Conservation (phyloP, 78 protist genomes). For the Guillardia theta region DNA sequence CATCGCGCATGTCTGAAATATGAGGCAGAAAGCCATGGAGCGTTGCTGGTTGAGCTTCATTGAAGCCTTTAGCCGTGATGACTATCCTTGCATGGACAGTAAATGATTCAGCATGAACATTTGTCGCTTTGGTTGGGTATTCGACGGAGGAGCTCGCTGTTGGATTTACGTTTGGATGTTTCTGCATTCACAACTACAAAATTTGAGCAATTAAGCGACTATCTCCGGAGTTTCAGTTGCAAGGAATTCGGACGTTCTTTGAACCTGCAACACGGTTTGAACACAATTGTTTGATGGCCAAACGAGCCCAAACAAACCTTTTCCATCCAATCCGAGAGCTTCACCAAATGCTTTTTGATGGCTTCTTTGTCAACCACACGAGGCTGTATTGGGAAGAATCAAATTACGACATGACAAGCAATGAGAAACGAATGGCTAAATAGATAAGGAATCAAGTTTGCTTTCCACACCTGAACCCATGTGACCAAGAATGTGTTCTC, state of each 20-base stretch:
- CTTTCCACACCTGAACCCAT: constrained; percentile 66
- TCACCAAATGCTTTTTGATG: neutral
- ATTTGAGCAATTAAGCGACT: no score
- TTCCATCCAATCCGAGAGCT: neutral
- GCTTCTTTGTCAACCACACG: neutral
- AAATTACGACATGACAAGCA: neutral
- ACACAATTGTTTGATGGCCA: neutral
- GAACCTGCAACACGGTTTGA: neutral
- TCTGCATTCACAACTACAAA: no score
- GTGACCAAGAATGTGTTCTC: constrained; percentile 54
- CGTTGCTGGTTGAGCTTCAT: no score
- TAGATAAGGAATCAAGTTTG: neutral
- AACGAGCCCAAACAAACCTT: neutral
- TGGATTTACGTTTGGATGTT: no score
- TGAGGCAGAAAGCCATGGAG: no score
- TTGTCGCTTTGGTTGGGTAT: no score
- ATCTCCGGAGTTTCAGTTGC: constrained; percentile 22
- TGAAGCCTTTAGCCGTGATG: no score
- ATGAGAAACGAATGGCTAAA: neutral
- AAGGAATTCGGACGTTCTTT: neutral
- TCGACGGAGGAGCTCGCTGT: no score
- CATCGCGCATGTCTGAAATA: no score
- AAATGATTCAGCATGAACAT: no score
- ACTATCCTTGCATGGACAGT: no score
- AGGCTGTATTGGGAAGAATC: neutral